phyloP scores from a whole-genome alignment of 2,329 filamentous ascomycete genomes.

The Penicillium sp. region DNA sequence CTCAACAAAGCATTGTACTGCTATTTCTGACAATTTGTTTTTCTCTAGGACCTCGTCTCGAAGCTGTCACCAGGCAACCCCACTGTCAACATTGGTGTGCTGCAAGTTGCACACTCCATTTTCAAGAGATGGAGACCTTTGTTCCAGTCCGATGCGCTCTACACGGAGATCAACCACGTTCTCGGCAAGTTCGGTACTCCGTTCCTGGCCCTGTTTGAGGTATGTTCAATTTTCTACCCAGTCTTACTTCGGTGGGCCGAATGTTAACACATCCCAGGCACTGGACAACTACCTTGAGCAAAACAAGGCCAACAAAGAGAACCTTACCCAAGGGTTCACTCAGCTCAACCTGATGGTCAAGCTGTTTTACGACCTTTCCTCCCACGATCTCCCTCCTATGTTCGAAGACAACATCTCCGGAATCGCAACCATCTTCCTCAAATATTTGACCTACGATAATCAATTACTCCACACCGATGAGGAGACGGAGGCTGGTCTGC shows the following conservation, averaged over 20 bases:
- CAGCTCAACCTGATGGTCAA: conserved; percentile 83
- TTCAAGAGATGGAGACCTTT: conserved; percentile 93
- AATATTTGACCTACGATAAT: conserved; percentile 86
- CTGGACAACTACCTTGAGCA: conserved; percentile 55
- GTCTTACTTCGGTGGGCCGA: not conserved
- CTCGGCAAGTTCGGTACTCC: conserved; percentile 72
- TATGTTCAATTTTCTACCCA: conserved; percentile 33
- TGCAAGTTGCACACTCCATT: conserved; percentile 96
- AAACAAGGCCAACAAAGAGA: conserved; percentile 65
- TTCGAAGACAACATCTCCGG: conserved; percentile 79
- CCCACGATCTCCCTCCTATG: conserved; percentile 85
- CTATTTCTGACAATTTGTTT: conserved; percentile 4
- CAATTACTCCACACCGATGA: conserved; percentile 73
- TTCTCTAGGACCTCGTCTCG: conserved; percentile 66
- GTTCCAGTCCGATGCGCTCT: conserved; percentile 85
- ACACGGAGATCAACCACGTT: conserved; percentile 93
- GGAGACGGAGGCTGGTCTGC: conserved; percentile 73
- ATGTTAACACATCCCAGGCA: conserved; percentile 28
- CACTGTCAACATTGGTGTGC: conserved; percentile 80
- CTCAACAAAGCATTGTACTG: not conserved
- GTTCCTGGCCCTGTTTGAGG: conserved; percentile 70
- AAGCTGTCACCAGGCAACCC: conserved; percentile 74
- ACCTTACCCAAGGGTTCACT: conserved; percentile 68
- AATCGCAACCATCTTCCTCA: conserved; percentile 73
- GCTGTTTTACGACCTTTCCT: conserved; percentile 93